Evolutionary conservation across 1,139 yeast species (phyloP).

Genomic region (Sugiyamaella grinbergsii): DNA sequence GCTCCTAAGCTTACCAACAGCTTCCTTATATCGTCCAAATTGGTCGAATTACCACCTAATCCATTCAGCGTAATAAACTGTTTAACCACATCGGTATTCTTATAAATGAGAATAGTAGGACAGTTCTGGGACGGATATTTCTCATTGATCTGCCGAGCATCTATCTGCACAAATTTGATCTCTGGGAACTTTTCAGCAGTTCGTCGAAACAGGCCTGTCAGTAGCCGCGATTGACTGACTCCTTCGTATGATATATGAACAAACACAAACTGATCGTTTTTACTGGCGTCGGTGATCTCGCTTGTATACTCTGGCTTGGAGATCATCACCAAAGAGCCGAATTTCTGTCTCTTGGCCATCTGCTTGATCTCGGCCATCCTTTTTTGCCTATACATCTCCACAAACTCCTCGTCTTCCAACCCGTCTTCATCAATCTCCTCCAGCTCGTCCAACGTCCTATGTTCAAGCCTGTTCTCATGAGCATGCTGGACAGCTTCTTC

Average conservation of each 20-base stretch:
- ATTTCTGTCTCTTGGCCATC: slow-evolving; percentile 62
- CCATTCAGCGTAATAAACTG: slow-evolving; percentile 79
- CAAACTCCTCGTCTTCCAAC: slow-evolving; percentile 67
- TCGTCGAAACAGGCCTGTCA: slow-evolving; percentile 55
- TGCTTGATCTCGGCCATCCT: slow-evolving; percentile 72
- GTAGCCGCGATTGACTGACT: slow-evolving; percentile 70
- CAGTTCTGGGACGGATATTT: slow-evolving; percentile 86
- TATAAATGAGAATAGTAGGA: slow-evolving; percentile 85
- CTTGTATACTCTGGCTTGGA: slow-evolving; percentile 83
- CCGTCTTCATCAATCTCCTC: slow-evolving; percentile 80
- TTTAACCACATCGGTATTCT: slow-evolving; percentile 70
- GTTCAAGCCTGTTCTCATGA: slow-evolving; percentile 74
- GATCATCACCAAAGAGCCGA: slow-evolving; percentile 74
- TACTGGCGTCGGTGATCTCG: slow-evolving; percentile 83
- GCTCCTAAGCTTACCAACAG: slow-evolving; percentile 67
- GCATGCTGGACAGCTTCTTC: slow-evolving; percentile 79
- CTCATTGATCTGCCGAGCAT: slow-evolving; percentile 86
- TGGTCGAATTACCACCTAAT: slow-evolving; percentile 82
- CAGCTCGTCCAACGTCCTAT: slow-evolving; percentile 72
- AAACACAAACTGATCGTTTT: slow-evolving; percentile 55
- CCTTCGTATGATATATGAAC: slow-evolving; percentile 76
- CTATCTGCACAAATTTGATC: slow-evolving; percentile 86
- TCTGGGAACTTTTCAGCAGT: slow-evolving; percentile 51
- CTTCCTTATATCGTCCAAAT: slow-evolving; percentile 65
- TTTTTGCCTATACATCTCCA: slow-evolving; percentile 71